These are phyloP conservation scores for Jacaranda mimosifolia DNA, from an alignment of 257 asterid genomes.

Conservation along the genomic window DNA sequence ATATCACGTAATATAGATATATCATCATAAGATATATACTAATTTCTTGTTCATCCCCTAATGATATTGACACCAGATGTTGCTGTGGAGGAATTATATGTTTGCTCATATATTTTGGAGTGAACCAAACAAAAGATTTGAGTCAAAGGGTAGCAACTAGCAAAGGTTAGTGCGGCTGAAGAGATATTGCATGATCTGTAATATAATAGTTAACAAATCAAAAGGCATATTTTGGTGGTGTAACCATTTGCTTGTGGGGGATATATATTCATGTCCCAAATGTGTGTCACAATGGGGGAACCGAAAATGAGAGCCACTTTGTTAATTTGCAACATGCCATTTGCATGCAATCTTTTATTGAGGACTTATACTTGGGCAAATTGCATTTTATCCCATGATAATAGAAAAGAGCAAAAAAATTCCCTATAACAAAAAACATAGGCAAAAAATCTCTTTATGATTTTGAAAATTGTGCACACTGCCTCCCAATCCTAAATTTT, in stretches of 20 bases:
- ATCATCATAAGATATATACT: no score
- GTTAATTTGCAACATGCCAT: conserved; percentile 21
- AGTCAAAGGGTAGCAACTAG: conserved; percentile 3
- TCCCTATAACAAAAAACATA: no score
- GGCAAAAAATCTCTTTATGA: no score
- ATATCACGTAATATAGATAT: no score
- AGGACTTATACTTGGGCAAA: no score
- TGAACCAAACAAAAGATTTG: background rate
- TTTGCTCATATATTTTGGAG: background rate
- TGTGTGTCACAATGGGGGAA: conserved; percentile 43
- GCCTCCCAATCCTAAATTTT: no score
- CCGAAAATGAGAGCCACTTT: conserved; percentile 43
- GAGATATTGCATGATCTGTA: conserved; percentile 38
- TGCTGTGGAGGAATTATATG: background rate
- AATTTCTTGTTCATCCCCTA: no score
- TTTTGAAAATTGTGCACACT: no score
- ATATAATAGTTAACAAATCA: conserved; percentile 42
- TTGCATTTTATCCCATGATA: no score
- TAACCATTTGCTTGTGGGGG: conserved; percentile 36
- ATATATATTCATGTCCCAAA: conserved; percentile 40
- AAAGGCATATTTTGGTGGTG: conserved; percentile 49
- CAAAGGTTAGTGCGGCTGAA: conserved; percentile 37
- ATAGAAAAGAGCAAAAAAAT: no score
- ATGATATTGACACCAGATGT: no score
- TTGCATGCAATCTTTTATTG: conserved; percentile 8